A percentile compares a stretch with the other conserved stretches of the same genome.
Evolutionary conservation across 1,284 basidiomycete genomes (phyloP).

Genomic region (Meira nashicola): DNA sequence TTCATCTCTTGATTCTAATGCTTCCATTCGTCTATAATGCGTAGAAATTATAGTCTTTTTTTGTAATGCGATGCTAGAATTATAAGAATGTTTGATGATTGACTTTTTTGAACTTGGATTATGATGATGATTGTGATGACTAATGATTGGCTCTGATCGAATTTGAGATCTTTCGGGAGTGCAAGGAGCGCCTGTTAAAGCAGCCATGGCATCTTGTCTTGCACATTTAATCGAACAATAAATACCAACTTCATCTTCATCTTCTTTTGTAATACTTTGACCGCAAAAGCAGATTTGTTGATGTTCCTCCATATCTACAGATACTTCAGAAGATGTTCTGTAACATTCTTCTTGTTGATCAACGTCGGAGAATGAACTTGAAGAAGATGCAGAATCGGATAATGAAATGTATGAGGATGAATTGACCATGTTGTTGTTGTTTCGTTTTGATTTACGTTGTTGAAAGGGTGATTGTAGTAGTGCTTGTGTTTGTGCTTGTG

Average conservation of each 20-base stretch:
- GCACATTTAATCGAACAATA: slow-evolving; percentile 8
- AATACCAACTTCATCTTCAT: slow-evolving; percentile 6
- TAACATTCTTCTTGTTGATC: too few relatives aligned
- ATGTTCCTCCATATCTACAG: not conserved
- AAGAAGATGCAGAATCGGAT: too few relatives aligned
- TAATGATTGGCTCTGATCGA: not conserved
- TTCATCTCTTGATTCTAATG: not conserved
- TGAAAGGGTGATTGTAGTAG: too few relatives aligned
- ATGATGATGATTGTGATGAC: too few relatives aligned
- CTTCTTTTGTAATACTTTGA: not conserved
- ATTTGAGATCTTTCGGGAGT: not conserved
- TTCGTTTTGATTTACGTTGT: too few relatives aligned
- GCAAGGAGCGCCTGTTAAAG: not conserved
- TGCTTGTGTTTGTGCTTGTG: too few relatives aligned
- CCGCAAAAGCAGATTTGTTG: slow-evolving; percentile 3
- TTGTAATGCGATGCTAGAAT: not conserved
- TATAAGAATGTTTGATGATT: too few relatives aligned
- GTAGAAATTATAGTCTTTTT: not conserved
- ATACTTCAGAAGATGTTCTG: not conserved
- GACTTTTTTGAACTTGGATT: too few relatives aligned
- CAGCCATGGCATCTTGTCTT: slow-evolving; percentile 6
- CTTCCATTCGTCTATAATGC: slow-evolving; percentile 6
- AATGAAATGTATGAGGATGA: too few relatives aligned
- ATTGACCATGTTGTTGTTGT: too few relatives aligned
- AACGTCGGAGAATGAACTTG: too few relatives aligned